Evolutionary conservation across 1,284 basidiomycete species (phyloP).

Genomic region (Melampsora americana): DNA sequence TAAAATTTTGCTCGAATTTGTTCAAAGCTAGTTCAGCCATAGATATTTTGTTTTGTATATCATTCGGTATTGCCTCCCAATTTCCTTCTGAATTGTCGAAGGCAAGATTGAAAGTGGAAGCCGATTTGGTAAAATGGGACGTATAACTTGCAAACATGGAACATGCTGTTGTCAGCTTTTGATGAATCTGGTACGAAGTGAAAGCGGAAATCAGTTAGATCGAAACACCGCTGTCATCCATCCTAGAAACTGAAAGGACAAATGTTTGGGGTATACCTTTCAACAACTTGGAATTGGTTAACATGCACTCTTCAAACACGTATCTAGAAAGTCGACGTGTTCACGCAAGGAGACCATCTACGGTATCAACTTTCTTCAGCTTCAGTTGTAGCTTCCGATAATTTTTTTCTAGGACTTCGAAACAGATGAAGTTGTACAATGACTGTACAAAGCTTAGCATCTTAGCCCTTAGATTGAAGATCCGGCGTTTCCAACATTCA

Average conservation of each 20-base stretch:
- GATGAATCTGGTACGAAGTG: constrained; percentile 65
- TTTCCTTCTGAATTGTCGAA: constrained; percentile 50
- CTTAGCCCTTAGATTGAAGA: constrained; percentile 74
- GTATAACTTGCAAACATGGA: constrained; percentile 71
- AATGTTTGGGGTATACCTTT: constrained; percentile 54
- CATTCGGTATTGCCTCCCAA: constrained; percentile 44
- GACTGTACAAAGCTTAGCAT: constrained; percentile 94
- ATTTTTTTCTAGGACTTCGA: constrained; percentile 89
- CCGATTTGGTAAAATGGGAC: constrained; percentile 69
- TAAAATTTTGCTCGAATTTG: constrained; percentile 76
- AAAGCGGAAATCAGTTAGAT: constrained; percentile 2
- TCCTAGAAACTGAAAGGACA: neutral
- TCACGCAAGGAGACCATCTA: constrained; percentile 85
- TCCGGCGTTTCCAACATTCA: constrained; percentile 75
- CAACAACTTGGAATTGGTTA: constrained; percentile 85
- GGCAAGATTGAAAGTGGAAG: constrained; percentile 64
- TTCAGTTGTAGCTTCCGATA: constrained; percentile 78
- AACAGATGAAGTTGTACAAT: constrained; percentile 81
- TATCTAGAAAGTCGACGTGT: constrained; percentile 91
- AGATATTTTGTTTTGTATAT: constrained; percentile 21
- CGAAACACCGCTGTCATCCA: constrained; percentile 1
- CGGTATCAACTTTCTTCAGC: constrained; percentile 78
- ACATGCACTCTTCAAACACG: constrained; percentile 93
- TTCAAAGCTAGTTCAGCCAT: constrained; percentile 26
- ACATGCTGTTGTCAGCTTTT: constrained; percentile 76